Evolutionary conservation across 345 rosid species (phyloP).

Genomic region (Syzygium jambos): DNA sequence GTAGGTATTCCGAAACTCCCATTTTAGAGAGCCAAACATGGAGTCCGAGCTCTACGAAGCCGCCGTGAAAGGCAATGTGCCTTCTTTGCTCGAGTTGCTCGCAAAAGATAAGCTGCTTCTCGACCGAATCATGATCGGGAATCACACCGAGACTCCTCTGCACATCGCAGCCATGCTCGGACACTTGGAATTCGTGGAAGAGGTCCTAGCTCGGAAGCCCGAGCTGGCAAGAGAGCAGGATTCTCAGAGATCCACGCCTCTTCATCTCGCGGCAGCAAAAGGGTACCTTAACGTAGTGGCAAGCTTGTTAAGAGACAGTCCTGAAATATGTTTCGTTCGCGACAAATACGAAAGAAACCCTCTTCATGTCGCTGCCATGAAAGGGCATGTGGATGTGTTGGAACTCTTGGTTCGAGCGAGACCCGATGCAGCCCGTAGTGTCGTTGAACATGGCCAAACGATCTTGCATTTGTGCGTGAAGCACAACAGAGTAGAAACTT

Average conservation of each 20-base stretch:
- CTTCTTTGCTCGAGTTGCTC: background rate
- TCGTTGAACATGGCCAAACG: too few species aligned
- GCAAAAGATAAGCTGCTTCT: background rate
- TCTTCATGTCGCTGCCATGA: too few species aligned
- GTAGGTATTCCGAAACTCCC: background rate
- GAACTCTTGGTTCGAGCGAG: too few species aligned
- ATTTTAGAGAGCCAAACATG: background rate
- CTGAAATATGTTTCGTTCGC: background rate
- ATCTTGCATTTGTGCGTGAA: too few species aligned
- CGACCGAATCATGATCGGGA: background rate
- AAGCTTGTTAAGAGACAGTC: background rate
- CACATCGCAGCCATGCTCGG: background rate
- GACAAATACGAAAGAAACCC: background rate
- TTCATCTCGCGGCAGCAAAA: background rate
- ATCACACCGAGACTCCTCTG: background rate
- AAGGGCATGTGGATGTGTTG: too few species aligned
- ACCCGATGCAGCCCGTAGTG: too few species aligned
- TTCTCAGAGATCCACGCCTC: background rate
- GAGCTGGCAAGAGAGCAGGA: background rate
- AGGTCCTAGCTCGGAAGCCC: background rate
- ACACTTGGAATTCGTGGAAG: background rate
- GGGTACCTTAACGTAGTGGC: background rate
- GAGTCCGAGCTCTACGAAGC: background rate
- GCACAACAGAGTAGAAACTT: too few species aligned
- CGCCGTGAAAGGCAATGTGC: accelerated